Conservation (phyloP, 306 rosid genomes). For the Medicago lupulina region DNA sequence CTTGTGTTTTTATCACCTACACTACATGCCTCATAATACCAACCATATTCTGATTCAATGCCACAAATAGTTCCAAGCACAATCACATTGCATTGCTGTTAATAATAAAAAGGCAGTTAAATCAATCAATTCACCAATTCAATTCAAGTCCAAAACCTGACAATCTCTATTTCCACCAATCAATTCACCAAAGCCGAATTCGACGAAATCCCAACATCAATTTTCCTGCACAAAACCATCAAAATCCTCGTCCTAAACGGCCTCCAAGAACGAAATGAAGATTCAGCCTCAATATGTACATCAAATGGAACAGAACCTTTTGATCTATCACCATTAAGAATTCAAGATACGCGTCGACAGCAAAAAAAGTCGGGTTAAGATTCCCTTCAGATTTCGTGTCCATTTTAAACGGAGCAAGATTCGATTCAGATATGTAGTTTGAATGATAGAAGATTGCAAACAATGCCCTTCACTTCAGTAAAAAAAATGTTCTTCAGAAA, state of each 20-base stretch:
- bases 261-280: slow-evolving; percentile 70
- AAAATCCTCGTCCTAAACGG: slow-evolving; percentile 58
- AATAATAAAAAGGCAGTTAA: no score
- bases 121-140: no score
- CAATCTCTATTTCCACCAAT: slow-evolving; percentile 56
- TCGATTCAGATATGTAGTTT: slow-evolving; percentile 42
- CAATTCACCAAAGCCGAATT: slow-evolving; percentile 55
- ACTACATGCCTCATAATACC: no score
- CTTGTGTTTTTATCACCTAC: no score
- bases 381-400: slow-evolving; percentile 44
- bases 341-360: slow-evolving; percentile 42
- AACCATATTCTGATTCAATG: no score
- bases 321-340: slow-evolving; percentile 45
- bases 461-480: no score
- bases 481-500: no score
- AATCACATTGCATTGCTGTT: no score
- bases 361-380: slow-evolving; percentile 57
- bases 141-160: slow-evolving; percentile 68
- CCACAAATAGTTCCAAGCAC: no score
- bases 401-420: slow-evolving; percentile 62
- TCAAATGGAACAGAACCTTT: slow-evolving; percentile 58
- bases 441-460: slow-evolving; percentile 40
- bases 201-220: slow-evolving; percentile 49
- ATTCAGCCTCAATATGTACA: slow-evolving; percentile 53
- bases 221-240: slow-evolving; percentile 60